Evolutionary conservation across 129 eudicot genomes (phyloP).

Genomic region (Lactuca saligna): DNA sequence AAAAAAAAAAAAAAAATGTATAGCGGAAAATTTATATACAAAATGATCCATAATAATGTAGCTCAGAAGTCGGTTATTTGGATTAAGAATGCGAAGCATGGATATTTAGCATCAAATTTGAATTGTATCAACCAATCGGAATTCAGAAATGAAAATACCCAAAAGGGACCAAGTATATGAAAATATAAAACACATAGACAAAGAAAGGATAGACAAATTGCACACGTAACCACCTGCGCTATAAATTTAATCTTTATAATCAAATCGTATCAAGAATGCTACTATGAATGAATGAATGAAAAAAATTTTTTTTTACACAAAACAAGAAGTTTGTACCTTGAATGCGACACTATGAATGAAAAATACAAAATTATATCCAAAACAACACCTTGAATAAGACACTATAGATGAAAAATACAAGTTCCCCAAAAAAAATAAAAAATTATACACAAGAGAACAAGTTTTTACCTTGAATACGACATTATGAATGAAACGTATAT

Average conservation of each 20-base stretch:
- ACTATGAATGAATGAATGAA: neutral
- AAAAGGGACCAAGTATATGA: neutral
- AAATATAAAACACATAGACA: neutral
- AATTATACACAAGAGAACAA: neutral
- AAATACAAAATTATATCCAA: neutral
- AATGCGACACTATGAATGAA: neutral
- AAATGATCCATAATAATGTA: neutral
- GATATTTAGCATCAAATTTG: neutral
- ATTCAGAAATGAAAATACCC: neutral
- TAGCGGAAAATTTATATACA: neutral
- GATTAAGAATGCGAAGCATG: neutral
- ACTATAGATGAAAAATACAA: neutral
- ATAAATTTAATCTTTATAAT: neutral
- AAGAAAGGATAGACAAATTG: neutral
- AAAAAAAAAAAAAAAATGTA: neutral
- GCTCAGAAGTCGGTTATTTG: neutral
- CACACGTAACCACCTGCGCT: neutral
- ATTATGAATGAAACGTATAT: neutral
- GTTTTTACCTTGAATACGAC: conserved; percentile 52
- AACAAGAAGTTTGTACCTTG: conserved; percentile 7
- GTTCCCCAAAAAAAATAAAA: neutral
- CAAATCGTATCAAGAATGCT: neutral
- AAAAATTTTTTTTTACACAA: neutral
- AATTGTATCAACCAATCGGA: neutral
- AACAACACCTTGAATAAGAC: neutral